Evolutionary conservation across 345 rosid species (phyloP).

Genomic region (Sonneratia caseolaris): DNA sequence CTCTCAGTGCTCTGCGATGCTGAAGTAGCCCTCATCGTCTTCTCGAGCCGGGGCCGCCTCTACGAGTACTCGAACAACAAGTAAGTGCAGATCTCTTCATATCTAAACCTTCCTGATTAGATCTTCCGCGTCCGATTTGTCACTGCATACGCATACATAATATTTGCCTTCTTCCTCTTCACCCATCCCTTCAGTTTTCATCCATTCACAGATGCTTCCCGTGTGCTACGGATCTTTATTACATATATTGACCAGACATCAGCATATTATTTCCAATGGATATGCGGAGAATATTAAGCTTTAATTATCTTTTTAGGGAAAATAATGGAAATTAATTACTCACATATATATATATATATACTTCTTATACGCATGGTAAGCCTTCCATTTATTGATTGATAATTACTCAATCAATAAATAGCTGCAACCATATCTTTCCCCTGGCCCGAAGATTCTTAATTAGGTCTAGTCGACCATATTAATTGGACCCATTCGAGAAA

Average conservation of each 20-base stretch:
- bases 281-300: not conserved
- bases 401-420: not conserved
- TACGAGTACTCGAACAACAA: slow-evolving; percentile 89
- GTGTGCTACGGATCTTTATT: no score
- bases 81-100: slow-evolving; percentile 21
- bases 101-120: not conserved
- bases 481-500: not conserved
- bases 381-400: not conserved
- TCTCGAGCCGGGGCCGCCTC: slow-evolving; percentile 94
- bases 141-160: no score
- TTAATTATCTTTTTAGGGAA: not conserved
- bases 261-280: no score
- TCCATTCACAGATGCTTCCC: not conserved
- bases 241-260: not conserved
- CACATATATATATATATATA: not conserved
- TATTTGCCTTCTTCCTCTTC: not conserved
- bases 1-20: slow-evolving; percentile 86
- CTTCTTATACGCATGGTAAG: not conserved
- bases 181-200: not conserved
- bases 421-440: not conserved
- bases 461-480: not conserved
- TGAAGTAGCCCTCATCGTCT: slow-evolving; percentile 88
- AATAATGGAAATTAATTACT: not conserved
- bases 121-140: not conserved
- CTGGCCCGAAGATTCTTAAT: not conserved